Evolutionary conservation across 2,329 filamentous ascomycete species (phyloP), one percentile per base, ranked within the genome.

Genomic region (Ophiosphaerella herpotricha): DNA sequence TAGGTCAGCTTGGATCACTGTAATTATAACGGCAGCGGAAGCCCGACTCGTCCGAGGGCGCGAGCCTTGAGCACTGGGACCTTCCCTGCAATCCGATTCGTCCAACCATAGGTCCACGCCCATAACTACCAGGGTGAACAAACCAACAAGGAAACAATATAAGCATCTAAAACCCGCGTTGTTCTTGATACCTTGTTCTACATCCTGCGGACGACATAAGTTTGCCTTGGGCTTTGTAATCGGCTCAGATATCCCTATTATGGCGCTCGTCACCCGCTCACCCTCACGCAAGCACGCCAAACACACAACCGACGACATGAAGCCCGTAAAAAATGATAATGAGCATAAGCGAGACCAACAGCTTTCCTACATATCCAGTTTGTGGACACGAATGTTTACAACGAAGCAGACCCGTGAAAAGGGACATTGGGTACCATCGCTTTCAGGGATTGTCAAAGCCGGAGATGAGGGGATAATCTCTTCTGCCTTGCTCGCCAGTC

Each of bases 71-170:
- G 48, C 52, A 49, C 55, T 51, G 42, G 57, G 55, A 46, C 38
- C 57, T 66, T 66, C 64, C 65, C 55, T 54, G 56, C 52, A 37
- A 46, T 65, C 65, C 65, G 65, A 67, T 67, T 66, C 61, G 65
- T 42, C 46, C 44, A 52, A 45, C 43, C 48, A 21, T 21, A 21
- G 18, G 18, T 21, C 18, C 18, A 39, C 41, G 12, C 39, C 37
- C 42, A 48, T 18, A 33, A 18, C 36, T 14, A 18, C 45, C 45
- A 47, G 43, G 54, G 52, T 55, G 11, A 24, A 49, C 50, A 57
- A 50, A 36, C 43, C 40, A 54, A 57, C 51, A 57, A 53, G 54
- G 46, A 29, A 55, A 42, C 48, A 51, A 42, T 59, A 66, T 61
- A 64, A 65, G 55, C 48, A 35, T 48, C 46, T 32, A 39, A 14